These are phyloP conservation scores for Wallemia mellicola DNA, from an alignment of 1,284 basidiomycete species.

Conservation along the genomic window DNA sequence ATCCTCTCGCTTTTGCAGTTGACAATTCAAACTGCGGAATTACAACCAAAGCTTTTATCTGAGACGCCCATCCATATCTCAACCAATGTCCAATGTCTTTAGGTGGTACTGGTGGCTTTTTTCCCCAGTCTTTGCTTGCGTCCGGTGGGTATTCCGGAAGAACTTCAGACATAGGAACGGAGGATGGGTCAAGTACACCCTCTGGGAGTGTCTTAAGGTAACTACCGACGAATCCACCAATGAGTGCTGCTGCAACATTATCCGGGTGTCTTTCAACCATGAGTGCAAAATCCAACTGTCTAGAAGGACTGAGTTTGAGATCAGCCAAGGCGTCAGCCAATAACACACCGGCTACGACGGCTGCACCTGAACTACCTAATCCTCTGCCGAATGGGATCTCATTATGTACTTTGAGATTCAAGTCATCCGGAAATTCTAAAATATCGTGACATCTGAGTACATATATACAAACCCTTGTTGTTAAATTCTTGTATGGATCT, in stretches of 20 bases:
- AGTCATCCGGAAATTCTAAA: slow-evolving; percentile 38
- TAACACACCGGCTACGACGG: slow-evolving; percentile 82
- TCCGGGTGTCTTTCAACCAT: slow-evolving; percentile 99
- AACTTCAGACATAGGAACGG: slow-evolving; percentile 82
- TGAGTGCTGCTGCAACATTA: slow-evolving; percentile 88
- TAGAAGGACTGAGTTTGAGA: slow-evolving; percentile 33
- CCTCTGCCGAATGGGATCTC: slow-evolving; percentile 94
- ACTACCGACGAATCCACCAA: slow-evolving; percentile 93
- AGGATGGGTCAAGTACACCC: slow-evolving; percentile 45
- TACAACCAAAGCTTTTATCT: slow-evolving; percentile 78
- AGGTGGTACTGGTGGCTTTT: slow-evolving; percentile 61
- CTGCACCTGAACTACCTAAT: slow-evolving; percentile 85
- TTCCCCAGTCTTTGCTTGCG: slow-evolving; percentile 68
- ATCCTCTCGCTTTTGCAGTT: slow-evolving; percentile 74
- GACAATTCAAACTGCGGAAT: slow-evolving; percentile 88
- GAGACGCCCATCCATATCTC: slow-evolving; percentile 55
- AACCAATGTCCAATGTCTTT: slow-evolving; percentile 81
- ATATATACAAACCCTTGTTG: slow-evolving; percentile 91
- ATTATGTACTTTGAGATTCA: slow-evolving; percentile 49
- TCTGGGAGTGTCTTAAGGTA: slow-evolving; percentile 57
- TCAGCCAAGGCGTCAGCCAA: slow-evolving; percentile 57
- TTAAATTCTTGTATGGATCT: slow-evolving; percentile 85
- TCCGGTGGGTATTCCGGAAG: slow-evolving; percentile 85
- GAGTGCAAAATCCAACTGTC: slow-evolving; percentile 78
- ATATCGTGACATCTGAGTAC: slow-evolving; percentile 63